Base-by-base conservation (phyloP, 108 stramenopile species). In the Aurantiochytrium sp. region DNA sequence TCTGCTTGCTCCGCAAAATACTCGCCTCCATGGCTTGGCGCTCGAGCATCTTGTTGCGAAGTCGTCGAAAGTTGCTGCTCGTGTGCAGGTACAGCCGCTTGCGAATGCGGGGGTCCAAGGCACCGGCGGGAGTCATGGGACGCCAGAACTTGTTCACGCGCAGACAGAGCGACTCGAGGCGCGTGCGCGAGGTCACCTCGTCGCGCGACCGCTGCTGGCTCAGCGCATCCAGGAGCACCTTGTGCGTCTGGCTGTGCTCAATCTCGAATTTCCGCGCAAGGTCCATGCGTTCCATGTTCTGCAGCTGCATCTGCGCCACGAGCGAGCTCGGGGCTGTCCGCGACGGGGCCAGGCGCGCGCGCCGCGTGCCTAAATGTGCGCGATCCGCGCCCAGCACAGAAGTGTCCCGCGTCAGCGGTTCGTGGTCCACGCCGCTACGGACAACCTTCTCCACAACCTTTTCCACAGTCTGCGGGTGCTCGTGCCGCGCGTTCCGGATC, bases 171-270 rank as follows among this genome's bases (percentile, higher is more conserved):
- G 6, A 6, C 24, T 81, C 73, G 21, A 81, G 73, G 6, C 73
- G 39, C 45, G 73, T 48, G 12, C 17, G 6, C 6, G 73, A 81
- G 0, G 73, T 81, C 21, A 19, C 30, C 10, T 24, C 24, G 24
- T 81, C 45, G 42, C 73, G 39, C 39, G 73, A 81, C 1, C 15
- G 24, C 39, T 81, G 42, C 73, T 81, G 73, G 24, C 19, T 12
- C 2, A 81, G 30, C n/a, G 73, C 73, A 24, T 81, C 73, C 39
- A 81, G 10, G n/a, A 81, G 39, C 1, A 48, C 73, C 3, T 81
- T 81, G 73, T 81, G 73, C n/a, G 73, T 81, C 32, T 81, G 39
- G 30, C 45, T 81, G 73, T 81, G 73, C 45, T 81, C 73, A 24
- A 81, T 24, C 39, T 41, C 73, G 24, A 81, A 81, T 24, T 48